A percentile compares a stretch with the other conserved stretches of the same genome.
phyloP scores from a whole-genome alignment of 495 filamentous ascomycete species.

The Aspergillus incahuasiensis region DNA sequence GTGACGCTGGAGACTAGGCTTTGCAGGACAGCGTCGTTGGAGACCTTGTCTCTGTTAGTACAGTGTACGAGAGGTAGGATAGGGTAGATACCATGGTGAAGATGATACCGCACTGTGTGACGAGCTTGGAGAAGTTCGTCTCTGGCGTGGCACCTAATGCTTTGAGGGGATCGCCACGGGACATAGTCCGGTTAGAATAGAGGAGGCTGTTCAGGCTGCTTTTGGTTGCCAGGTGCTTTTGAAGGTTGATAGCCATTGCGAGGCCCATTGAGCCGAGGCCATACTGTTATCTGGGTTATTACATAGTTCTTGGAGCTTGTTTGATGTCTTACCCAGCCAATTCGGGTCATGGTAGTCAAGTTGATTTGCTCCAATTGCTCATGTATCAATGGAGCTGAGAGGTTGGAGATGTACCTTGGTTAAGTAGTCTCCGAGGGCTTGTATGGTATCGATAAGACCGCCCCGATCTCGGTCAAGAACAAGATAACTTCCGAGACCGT shows the following conservation, averaged over 20 bases:
- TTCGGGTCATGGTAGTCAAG: constrained; percentile 30
- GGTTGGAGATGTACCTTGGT: background rate
- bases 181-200: constrained; percentile 44
- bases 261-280: constrained; percentile 48
- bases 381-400: background rate
- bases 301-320: background rate
- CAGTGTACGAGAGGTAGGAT: background rate
- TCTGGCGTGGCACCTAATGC: constrained; percentile 33
- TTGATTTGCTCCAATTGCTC: background rate
- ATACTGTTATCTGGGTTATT: constrained; percentile 24
- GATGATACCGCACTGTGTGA: constrained; percentile 38
- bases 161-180: constrained; percentile 34
- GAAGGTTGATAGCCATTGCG: constrained; percentile 46
- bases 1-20: constrained; percentile 31
- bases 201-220: constrained; percentile 30
- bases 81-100: constrained; percentile 38
- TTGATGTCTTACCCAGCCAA: constrained; percentile 33
- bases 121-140: constrained; percentile 31
- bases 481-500: background rate
- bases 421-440: background rate
- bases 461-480: constrained; percentile 14
- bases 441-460: background rate
- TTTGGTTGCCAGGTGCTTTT: constrained; percentile 39
- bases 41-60: constrained; percentile 26
- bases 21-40: constrained; percentile 38